Base-by-base conservation (phyloP, 169 alveolate species). In the Plasmodium gonderi region DNA sequence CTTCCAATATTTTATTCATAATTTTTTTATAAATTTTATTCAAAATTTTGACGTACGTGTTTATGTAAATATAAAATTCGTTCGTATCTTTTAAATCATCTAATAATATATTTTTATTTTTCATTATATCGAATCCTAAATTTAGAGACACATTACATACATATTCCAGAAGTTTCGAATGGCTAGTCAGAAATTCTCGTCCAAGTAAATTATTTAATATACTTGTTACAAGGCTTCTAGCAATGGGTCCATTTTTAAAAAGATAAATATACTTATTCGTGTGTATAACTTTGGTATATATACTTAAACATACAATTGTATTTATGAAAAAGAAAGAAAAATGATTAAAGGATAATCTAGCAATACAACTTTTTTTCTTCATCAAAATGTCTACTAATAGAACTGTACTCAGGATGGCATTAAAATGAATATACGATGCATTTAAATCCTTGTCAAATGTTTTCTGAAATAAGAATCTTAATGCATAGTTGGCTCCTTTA, bases 91-190 rank as follows among this genome's bases (percentile, higher is more conserved):
- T 29, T 23, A 87, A 12, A 40, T 76, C 76, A 31, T 87, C 93
- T 6, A 76, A 14, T 8, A 87, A 23, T 0, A 87, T 87, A 1
- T 54, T 60, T 20, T 76, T 87, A 75, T 87, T 87, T 40, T 87
- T 87, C 79, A 87, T 76, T 4, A 87, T 87, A n/a, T 87, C 89
- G 47, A 87, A 87, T 20, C 93, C 93, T 40, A 87, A 44, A 29
- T 44, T 87, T 75, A 87, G 79, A 8, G 80, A 60, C 0, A 64
- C 93, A 67, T 44, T 87, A 60, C 87, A 74, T 1, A 44, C 93
- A 76, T 87, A 87, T 77, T 87, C 93, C 4, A 87, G 68, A 1
- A 87, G 29, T 26, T 87, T 87, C 1, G 93, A 75, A 60, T 87
- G 93, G 68, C 26, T 77, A 6, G 90, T 76, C 40, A 87, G 79